Base-by-base conservation (phyloP, 2,329 filamentous ascomycete species). In the Alternaria longipes region DNA sequence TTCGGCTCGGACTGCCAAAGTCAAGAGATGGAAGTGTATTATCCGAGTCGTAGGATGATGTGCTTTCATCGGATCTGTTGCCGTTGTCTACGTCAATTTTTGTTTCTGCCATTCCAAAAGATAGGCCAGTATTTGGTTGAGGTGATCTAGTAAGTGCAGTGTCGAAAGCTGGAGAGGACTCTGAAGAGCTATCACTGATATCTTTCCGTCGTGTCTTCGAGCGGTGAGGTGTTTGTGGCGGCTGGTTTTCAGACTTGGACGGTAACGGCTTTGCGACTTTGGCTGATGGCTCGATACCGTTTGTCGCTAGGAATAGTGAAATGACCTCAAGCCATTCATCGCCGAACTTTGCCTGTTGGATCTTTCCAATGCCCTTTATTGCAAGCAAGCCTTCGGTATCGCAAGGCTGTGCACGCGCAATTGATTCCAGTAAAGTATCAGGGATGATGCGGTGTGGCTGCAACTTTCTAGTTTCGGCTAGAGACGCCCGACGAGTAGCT, bases 241-340 rank as follows among this genome's bases (percentile, higher is more conserved):
- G 52, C 32, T 61, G 22, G n/a, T 18, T 34, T 1, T 28, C 4
- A 40, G 22, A 16, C 4, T 57, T 54, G 4, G 49, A 22, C 14
- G 50, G 22, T 18, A 14, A 20, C 9, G n/a, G 11, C 16, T 47
- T 26, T 5, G 56, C 28, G 18, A 26, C 26, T 8, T 38, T 55
- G 5, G 18, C 44, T 14, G 46, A 12, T n/a, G 46, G 22, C 11
- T 54, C 12, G 20, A 58, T 28, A 12, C 52, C 47, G 28, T 69
- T 54, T 8, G 34, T 45, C 2, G 54, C 49, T 9, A 66, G 24
- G 26, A 71, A 75, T 1, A 58, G 46, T 4, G 60, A 54, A 6
- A 77, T 71, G 11, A 73, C 59, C 14, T 71, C 62, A 3, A 79
- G 62, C 69, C 72, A 75, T 7, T 65, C 65, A 1, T 68, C 54